Percentiles rank a stretch among this genome's conserved stretches.
Evolutionary conservation across 1,284 basidiomycete species (phyloP).

Genomic region (Filobasidium uniguttulatum): DNA sequence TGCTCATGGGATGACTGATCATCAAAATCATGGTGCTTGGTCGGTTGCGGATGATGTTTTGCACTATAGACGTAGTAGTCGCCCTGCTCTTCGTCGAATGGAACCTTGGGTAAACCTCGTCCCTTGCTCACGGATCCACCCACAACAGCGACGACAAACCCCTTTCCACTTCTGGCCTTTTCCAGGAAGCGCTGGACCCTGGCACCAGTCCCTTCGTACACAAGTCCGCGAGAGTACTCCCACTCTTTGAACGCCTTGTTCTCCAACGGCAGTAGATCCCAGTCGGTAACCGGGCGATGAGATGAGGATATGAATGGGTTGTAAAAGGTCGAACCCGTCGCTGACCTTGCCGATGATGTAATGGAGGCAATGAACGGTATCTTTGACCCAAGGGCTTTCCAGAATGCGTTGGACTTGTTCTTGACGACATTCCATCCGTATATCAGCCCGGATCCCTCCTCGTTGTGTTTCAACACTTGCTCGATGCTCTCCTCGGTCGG

Average conservation of each 20-base stretch:
- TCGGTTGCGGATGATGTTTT: neutral
- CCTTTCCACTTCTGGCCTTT: conserved; percentile 24
- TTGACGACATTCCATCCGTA: neutral
- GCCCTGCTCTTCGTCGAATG: neutral
- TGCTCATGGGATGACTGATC: no score
- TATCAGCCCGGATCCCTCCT: neutral
- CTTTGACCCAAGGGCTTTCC: neutral
- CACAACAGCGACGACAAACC: conserved; percentile 28
- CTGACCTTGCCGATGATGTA: neutral
- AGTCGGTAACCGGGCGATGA: neutral
- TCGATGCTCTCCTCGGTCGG: neutral
- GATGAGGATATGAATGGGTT: neutral
- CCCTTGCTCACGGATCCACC: conserved; percentile 24
- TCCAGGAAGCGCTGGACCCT: conserved; percentile 26
- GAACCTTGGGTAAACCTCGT: conserved; percentile 14
- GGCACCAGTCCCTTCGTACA: conserved; percentile 26
- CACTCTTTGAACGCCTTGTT: conserved; percentile 18
- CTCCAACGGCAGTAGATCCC: conserved; percentile 7
- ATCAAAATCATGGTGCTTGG: no score
- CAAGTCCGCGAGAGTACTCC: conserved; percentile 25
- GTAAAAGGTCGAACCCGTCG: neutral
- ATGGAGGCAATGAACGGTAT: no score
- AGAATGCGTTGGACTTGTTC: neutral
- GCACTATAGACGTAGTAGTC: neutral
- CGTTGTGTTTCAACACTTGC: neutral